A percentile compares a stretch with the other conserved stretches of the same genome.
These are phyloP conservation scores for Phialocephala subalpina DNA, from an alignment of 2,329 filamentous ascomycete species.

Conservation along the genomic window DNA sequence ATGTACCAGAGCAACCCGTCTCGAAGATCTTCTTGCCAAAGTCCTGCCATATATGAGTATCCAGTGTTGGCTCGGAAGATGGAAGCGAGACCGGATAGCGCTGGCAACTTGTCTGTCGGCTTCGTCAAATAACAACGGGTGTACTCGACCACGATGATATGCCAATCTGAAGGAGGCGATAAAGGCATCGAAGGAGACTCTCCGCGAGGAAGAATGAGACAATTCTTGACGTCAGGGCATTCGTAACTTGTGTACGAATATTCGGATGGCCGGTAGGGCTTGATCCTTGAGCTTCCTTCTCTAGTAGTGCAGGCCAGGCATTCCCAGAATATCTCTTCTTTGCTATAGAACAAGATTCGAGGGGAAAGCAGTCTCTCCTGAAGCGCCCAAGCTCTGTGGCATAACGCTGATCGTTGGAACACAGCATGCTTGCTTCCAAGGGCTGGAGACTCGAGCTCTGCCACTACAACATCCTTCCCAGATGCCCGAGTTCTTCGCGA, in stretches of 20 bases:
- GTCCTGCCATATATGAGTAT: neutral
- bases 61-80: neutral
- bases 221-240: constrained; percentile 6
- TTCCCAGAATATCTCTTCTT: constrained; percentile 35
- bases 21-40: neutral
- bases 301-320: constrained; percentile 1
- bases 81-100: neutral
- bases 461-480: neutral
- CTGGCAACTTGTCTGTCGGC: constrained; percentile 3
- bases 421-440: neutral
- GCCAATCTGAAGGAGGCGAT: neutral
- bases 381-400: constrained; percentile 26
- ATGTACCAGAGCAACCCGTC: neutral
- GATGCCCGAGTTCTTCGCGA: neutral
- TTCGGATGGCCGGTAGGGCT: constrained; percentile 1
- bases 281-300: neutral
- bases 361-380: constrained; percentile 28
- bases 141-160: neutral
- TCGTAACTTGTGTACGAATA: constrained; percentile 6
- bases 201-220: neutral
- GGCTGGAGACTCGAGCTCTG: neutral
- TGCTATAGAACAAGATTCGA: constrained; percentile 23
- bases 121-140: neutral
- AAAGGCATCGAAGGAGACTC: neutral
- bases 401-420: constrained; percentile 8